phyloP scores from a whole-genome alignment of 2,329 filamentous ascomycete species.

The Microdochium nivale region DNA sequence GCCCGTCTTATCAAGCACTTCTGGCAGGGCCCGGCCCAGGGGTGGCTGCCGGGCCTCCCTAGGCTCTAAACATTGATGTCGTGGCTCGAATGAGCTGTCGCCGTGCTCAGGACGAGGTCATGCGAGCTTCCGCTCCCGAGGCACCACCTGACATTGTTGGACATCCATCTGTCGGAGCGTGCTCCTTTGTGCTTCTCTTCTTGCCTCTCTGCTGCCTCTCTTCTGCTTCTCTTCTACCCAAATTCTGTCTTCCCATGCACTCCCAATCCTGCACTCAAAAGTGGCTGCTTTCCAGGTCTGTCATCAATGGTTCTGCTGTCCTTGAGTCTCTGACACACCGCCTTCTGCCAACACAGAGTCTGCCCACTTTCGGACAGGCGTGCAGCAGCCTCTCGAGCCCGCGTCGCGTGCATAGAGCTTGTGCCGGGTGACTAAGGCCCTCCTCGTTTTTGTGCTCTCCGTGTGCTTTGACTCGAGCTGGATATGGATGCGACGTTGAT shows the following conservation, averaged over 20 bases:
- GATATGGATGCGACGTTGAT: too few species aligned
- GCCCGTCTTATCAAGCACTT: background rate
- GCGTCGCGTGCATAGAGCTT: background rate
- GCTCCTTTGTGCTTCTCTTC: background rate
- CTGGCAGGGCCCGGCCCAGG: too few species aligned
- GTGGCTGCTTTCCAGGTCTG: background rate
- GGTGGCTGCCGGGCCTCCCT: background rate
- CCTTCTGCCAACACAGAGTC: background rate
- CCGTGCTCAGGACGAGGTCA: background rate
- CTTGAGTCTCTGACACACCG: background rate
- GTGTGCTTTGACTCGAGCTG: too few species aligned
- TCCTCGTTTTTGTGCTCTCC: too few species aligned
- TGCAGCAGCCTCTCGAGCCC: background rate
- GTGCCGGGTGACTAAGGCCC: background rate
- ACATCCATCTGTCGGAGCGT: too few species aligned
- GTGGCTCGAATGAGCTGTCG: conserved; percentile 25
- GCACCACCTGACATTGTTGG: too few species aligned
- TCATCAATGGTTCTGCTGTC: background rate
- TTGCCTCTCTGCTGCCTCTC: background rate
- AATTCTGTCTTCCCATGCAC: too few species aligned
- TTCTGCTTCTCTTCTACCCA: too few species aligned
- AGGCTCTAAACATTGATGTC: conserved; percentile 19
- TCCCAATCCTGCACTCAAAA: background rate
- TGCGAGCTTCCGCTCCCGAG: too few species aligned
- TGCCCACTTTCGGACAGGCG: background rate